phyloP scores from a whole-genome alignment of 768 basidiomycete species.

The Macrocybe gigantea region DNA sequence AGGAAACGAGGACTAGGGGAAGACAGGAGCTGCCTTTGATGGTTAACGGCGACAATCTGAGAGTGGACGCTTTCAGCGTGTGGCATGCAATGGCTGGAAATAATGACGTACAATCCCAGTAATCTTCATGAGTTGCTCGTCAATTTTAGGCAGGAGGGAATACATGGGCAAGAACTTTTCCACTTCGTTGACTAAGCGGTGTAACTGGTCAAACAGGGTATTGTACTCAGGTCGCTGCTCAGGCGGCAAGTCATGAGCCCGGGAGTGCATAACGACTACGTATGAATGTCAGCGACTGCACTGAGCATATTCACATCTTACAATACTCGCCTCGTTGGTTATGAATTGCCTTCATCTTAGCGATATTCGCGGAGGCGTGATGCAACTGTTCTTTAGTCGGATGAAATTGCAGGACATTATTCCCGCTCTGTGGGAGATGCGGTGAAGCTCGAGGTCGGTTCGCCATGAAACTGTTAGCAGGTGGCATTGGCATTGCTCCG shows the following conservation, averaged over 20 bases:
- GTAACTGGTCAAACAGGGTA: conserved; percentile 41
- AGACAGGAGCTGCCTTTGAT: conserved; percentile 35
- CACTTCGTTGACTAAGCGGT: conserved; percentile 38
- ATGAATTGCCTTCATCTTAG: conserved; percentile 27
- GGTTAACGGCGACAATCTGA: conserved; percentile 38
- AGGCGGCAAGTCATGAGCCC: conserved; percentile 35
- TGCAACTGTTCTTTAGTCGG: conserved; percentile 28
- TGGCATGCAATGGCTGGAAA: background rate
- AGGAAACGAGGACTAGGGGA: conserved; percentile 35
- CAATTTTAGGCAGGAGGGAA: conserved; percentile 38
- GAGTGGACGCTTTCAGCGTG: background rate
- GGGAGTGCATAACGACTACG: background rate
- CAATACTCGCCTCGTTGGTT: conserved; percentile 1
- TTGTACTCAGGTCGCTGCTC: conserved; percentile 53
- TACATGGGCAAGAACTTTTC: conserved; percentile 46
- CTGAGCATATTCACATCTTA: too few relatives aligned
- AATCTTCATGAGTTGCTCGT: conserved; percentile 42
- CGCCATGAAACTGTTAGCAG: background rate
- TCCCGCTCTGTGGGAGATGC: background rate
- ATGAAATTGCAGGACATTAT: background rate
- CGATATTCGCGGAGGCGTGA: conserved; percentile 19
- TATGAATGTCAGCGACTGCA: too few relatives aligned
- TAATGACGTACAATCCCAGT: conserved; percentile 46
- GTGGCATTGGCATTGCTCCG: background rate
- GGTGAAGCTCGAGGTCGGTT: background rate